phyloP scores from a whole-genome alignment of 2,329 filamentous ascomycete genomes.

The Aspergillus chevalieri region DNA sequence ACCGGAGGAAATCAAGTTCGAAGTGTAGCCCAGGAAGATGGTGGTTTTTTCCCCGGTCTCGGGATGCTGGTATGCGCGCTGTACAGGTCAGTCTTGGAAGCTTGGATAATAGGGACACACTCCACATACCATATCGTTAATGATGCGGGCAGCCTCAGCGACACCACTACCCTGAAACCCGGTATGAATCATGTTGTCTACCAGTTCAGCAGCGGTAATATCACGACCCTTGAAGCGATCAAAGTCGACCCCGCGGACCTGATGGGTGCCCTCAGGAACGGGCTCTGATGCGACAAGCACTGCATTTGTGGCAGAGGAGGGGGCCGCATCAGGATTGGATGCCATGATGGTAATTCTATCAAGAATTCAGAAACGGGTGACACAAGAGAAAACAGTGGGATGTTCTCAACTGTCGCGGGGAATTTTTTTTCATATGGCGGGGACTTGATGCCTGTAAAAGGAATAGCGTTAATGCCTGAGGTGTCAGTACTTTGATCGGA shows the following conservation, averaged over 20 bases:
- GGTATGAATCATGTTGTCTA: constrained; percentile 77
- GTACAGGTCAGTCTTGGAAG: constrained; percentile 20
- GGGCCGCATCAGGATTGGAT: constrained; percentile 34
- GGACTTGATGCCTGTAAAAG: constrained; percentile 1
- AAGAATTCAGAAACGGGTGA: not conserved
- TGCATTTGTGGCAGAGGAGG: constrained; percentile 63
- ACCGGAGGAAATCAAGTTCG: constrained; percentile 93
- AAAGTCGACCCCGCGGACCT: constrained; percentile 90
- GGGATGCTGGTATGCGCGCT: constrained; percentile 74
- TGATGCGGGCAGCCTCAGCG: constrained; percentile 80
- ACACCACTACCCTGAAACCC: constrained; percentile 77
- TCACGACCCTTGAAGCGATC: constrained; percentile 64
- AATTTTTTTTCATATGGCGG: constrained; percentile 10
- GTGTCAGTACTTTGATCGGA: not conserved
- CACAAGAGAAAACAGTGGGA: not conserved
- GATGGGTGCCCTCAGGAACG: constrained; percentile 68
- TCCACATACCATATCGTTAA: constrained; percentile 79
- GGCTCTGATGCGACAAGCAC: constrained; percentile 79
- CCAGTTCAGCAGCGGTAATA: constrained; percentile 79
- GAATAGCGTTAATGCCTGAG: not conserved
- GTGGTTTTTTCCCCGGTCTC: constrained; percentile 76
- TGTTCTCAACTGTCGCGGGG: constrained; percentile 1
- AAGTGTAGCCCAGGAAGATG: constrained; percentile 96
- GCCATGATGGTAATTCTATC: not conserved
- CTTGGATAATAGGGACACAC: not conserved